Conservation (phyloP, 176 grass and related monocot species). For the Carex cristatella region DNA sequence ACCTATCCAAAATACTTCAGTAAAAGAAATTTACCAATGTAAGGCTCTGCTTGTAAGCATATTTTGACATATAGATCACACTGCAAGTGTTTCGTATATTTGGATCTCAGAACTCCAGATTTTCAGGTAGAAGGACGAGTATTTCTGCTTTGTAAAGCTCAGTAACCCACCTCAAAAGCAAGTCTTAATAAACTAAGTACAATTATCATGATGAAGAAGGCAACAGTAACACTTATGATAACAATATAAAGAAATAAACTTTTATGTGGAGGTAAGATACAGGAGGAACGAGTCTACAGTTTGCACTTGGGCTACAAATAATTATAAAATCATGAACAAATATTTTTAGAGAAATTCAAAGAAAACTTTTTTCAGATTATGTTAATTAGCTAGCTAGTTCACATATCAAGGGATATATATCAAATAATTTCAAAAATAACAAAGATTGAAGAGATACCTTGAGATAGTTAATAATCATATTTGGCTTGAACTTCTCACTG, state of each 20-base stretch:
- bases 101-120: background rate
- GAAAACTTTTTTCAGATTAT: background rate
- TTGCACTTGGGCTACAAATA: background rate
- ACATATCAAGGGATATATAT: background rate
- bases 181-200: background rate
- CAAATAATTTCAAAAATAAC: slow-evolving; percentile 23
- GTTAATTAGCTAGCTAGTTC: background rate
- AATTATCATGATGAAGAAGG: background rate
- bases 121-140: background rate
- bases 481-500: slow-evolving; percentile 62
- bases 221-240: background rate
- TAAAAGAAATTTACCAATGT: background rate
- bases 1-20: background rate
- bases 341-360: background rate
- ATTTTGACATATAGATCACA: background rate
- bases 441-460: slow-evolving; percentile 45
- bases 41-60: background rate
- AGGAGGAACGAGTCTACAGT: background rate
- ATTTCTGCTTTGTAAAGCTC: background rate
- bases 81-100: background rate
- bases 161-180: background rate
- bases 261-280: background rate
- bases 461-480: slow-evolving; percentile 93
- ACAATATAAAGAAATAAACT: background rate
- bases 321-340: background rate